Evolutionary conservation across 805 yeast species (phyloP).

Genomic region (Ogataea corticis): DNA sequence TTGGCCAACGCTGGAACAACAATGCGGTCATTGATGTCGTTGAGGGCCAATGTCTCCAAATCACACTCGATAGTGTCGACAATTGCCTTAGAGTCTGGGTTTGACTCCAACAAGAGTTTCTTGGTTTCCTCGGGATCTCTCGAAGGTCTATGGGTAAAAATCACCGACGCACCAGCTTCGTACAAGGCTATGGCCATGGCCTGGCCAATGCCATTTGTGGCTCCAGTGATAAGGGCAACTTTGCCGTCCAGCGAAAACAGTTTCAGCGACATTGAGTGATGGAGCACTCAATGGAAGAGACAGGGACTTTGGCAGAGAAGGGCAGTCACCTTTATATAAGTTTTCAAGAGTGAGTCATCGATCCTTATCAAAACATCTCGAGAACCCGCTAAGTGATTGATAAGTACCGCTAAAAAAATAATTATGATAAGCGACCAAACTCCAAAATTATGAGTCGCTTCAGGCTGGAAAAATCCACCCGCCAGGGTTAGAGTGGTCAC

Average conservation of each 20-base stretch:
- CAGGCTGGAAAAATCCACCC: no score
- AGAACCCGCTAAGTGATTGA: not conserved
- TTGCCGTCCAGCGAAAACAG: conserved; percentile 41
- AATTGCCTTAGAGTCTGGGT: conserved; percentile 30
- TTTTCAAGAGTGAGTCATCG: no score
- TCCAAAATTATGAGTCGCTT: no score
- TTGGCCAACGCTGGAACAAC: conserved; percentile 32
- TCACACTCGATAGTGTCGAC: conserved; percentile 30
- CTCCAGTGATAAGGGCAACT: conserved; percentile 49
- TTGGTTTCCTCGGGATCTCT: conserved; percentile 32
- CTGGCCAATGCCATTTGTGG: conserved; percentile 56
- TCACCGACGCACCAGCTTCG: conserved; percentile 46
- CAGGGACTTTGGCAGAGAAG: no score
- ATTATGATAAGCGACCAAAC: no score
- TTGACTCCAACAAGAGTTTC: conserved; percentile 25
- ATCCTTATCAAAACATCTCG: no score
- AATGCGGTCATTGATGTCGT: conserved; percentile 32
- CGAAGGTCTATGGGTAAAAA: conserved; percentile 38
- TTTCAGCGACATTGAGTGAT: conserved; percentile 5
- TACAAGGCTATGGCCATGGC: conserved; percentile 53
- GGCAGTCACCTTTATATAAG: no score
- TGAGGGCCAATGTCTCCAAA: conserved; percentile 28
- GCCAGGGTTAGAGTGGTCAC: no score
- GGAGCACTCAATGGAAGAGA: no score
- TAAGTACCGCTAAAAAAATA: not conserved